Evolutionary conservation across 495 filamentous ascomycete genomes (phyloP).

Genomic region (Amphirosellinia nigrospora): DNA sequence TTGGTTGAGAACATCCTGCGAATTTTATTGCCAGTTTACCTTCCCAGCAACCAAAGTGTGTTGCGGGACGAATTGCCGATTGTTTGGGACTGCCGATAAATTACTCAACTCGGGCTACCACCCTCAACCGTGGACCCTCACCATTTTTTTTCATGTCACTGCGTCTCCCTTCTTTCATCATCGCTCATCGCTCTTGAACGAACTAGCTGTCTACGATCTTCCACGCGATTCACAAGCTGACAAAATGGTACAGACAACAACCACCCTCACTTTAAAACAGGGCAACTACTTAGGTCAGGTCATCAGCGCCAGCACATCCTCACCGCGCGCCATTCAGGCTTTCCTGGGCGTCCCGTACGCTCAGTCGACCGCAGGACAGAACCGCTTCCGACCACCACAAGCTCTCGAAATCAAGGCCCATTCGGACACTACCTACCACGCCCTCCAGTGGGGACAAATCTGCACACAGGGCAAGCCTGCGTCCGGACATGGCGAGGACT

Average conservation of each 20-base stretch:
- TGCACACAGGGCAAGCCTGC: constrained; percentile 45
- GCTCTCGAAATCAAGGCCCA: constrained; percentile 37
- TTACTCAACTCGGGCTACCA: constrained; percentile 12
- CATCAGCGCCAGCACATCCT: constrained; percentile 42
- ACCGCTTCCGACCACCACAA: constrained; percentile 62
- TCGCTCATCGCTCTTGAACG: not conserved
- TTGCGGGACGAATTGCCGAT: constrained; percentile 17
- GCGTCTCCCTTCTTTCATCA: not conserved
- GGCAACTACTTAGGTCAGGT: constrained; percentile 60
- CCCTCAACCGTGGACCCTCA: not conserved
- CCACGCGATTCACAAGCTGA: constrained; percentile 26
- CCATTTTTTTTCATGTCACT: not conserved
- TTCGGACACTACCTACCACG: constrained; percentile 40
- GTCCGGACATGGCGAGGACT: constrained; percentile 53
- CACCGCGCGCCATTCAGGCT: constrained; percentile 57
- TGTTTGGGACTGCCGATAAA: constrained; percentile 4
- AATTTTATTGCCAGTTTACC: not conserved
- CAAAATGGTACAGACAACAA: constrained; percentile 33
- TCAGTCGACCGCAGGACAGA: constrained; percentile 58
- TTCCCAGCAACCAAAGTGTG: not conserved
- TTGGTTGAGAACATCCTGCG: not conserved
- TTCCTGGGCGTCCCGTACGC: constrained; percentile 70
- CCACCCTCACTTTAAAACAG: constrained; percentile 49
- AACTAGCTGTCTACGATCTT: not conserved
- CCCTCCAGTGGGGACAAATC: constrained; percentile 48